These are phyloP conservation scores for Penicillium oxalicum DNA, from an alignment of 2,329 filamentous ascomycete species.

Conservation along the genomic window DNA sequence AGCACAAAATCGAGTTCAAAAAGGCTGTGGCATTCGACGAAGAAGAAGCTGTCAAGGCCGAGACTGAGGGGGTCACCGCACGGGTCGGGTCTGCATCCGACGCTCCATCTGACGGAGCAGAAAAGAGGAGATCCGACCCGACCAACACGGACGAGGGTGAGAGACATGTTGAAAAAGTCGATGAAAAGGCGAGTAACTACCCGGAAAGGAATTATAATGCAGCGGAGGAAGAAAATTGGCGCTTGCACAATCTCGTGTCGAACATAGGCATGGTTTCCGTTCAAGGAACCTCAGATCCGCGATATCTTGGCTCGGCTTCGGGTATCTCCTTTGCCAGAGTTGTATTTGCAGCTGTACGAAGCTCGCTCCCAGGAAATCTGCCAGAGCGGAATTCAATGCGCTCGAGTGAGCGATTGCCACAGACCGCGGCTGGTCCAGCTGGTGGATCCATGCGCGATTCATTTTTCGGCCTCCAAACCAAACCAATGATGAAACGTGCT, in stretches of 20 bases:
- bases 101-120: conserved; percentile 11
- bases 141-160: conserved; percentile 22
- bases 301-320: conserved; percentile 76
- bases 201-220: conserved; percentile 35
- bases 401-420: conserved; percentile 51
- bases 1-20: conserved; percentile 66
- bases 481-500: conserved; percentile 77
- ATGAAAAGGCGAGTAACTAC: conserved; percentile 18
- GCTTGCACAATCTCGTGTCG: conserved; percentile 60
- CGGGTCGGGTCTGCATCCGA: conserved; percentile 16
- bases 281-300: conserved; percentile 69
- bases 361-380: conserved; percentile 53
- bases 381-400: conserved; percentile 61
- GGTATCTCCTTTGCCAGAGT: conserved; percentile 92
- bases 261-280: conserved; percentile 72
- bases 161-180: conserved; percentile 8
- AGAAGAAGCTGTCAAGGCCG: conserved; percentile 31
- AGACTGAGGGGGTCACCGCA: conserved; percentile 23
- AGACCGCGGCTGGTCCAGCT: conserved; percentile 45
- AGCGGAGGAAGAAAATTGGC: conserved; percentile 53
- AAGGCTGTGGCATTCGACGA: conserved; percentile 63
- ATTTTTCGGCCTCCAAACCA: conserved; percentile 93
- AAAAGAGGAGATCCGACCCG: conserved; percentile 12
- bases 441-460: conserved; percentile 87
- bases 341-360: conserved; percentile 88